These are phyloP conservation scores for Cercophora samala DNA, from an alignment of 495 filamentous ascomycete genomes.

Conservation along the genomic window DNA sequence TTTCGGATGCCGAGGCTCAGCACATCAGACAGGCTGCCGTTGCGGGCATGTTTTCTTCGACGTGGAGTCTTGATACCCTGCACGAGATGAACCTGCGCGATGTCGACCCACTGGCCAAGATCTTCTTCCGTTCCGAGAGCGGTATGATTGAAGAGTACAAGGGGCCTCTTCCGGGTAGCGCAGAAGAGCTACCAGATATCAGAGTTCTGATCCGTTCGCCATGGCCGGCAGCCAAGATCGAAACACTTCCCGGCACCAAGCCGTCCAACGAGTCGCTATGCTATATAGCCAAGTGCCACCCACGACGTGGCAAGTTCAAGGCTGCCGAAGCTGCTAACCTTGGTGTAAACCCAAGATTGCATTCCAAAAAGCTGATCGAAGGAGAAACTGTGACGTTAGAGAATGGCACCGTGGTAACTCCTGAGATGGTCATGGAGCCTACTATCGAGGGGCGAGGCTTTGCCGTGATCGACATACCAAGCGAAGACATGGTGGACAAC, in stretches of 20 bases:
- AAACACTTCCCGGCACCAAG: slow-evolving; percentile 60
- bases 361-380: slow-evolving; percentile 50
- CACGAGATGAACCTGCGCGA: slow-evolving; percentile 59
- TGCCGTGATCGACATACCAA: slow-evolving; percentile 76
- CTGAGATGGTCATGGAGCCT: slow-evolving; percentile 49
- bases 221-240: slow-evolving; percentile 72
- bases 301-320: slow-evolving; percentile 76
- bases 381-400: slow-evolving; percentile 53
- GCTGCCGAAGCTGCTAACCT: slow-evolving; percentile 56
- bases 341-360: slow-evolving; percentile 52
- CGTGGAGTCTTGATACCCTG: slow-evolving; percentile 69
- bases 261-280: slow-evolving; percentile 66
- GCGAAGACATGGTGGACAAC: slow-evolving; percentile 59
- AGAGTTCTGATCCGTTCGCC: slow-evolving; percentile 72
- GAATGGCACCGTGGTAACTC: slow-evolving; percentile 55
- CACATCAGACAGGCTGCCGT: slow-evolving; percentile 59
- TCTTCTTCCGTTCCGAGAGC: slow-evolving; percentile 63
- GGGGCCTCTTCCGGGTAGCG: slow-evolving; percentile 58
- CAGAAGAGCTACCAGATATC: slow-evolving; percentile 55
- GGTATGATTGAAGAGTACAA: slow-evolving; percentile 66
- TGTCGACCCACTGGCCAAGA: slow-evolving; percentile 62
- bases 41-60: slow-evolving; percentile 75
- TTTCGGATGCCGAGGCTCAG: slow-evolving; percentile 25
- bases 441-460: slow-evolving; percentile 51
- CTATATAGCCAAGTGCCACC: slow-evolving; percentile 76